Evolutionary conservation across 352 stramenopile species (phyloP).

Genomic region (Peronospora tabacina): DNA sequence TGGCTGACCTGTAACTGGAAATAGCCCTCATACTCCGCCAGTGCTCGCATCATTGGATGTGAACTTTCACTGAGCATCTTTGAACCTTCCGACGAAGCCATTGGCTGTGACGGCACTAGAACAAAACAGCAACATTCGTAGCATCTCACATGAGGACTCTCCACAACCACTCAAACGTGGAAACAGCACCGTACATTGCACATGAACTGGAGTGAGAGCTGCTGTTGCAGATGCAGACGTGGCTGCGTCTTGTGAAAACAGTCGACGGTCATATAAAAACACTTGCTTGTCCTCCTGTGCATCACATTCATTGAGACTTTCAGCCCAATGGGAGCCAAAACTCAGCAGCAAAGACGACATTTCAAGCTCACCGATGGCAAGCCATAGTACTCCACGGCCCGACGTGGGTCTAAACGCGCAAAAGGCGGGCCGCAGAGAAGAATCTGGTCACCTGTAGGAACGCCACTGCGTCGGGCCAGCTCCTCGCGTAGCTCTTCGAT

Average conservation of each 20-base stretch:
- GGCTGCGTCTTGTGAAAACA: conserved; percentile 61
- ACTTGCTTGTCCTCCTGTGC: conserved; percentile 50
- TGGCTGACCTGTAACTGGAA: conserved; percentile 74
- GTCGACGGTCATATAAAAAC: conserved; percentile 77
- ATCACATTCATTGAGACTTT: conserved; percentile 1
- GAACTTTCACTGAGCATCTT: conserved; percentile 70
- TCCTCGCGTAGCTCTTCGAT: conserved; percentile 66
- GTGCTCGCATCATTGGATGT: conserved; percentile 63
- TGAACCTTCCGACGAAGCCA: conserved; percentile 55
- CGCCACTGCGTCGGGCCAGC: conserved; percentile 44
- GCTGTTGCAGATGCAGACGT: conserved; percentile 22
- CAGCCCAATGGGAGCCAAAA: neutral
- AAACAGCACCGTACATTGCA: conserved; percentile 28
- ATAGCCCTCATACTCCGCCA: conserved; percentile 76
- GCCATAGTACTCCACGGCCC: conserved; percentile 59
- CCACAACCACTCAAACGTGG: conserved; percentile 1
- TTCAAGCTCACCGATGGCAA: conserved; percentile 35
- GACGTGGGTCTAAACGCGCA: conserved; percentile 60
- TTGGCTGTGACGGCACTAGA: conserved; percentile 50
- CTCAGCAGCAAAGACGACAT: neutral
- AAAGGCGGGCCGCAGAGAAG: conserved; percentile 72
- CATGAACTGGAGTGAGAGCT: conserved; percentile 37
- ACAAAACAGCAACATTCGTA: neutral
- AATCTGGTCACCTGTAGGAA: conserved; percentile 70
- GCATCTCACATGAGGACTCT: neutral